Percentiles rank a stretch among this genome's conserved stretches.
These are phyloP conservation scores for Eleusine indica DNA, from an alignment of 176 grass and related monocot genomes.

Conservation along the genomic window DNA sequence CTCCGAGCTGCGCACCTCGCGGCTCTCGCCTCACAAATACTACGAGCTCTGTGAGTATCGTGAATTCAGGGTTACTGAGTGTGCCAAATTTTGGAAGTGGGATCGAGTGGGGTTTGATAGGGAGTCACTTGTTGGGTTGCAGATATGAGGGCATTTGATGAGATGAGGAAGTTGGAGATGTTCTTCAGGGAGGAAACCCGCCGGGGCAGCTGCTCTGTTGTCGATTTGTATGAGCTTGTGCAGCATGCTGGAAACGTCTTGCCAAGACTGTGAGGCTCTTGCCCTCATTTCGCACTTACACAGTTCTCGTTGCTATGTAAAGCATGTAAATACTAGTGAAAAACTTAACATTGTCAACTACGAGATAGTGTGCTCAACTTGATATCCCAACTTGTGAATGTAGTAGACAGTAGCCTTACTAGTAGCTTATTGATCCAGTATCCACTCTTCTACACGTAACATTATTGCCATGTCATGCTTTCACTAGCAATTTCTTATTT, in stretches of 20 bases:
- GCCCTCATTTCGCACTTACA: not conserved
- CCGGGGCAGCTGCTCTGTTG: slow-evolving; percentile 78
- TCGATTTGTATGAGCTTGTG: slow-evolving; percentile 94
- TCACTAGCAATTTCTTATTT: slow-evolving; percentile 17
- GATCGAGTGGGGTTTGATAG: slow-evolving; percentile 23
- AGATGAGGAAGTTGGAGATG: slow-evolving; percentile 97
- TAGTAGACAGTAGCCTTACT: not conserved
- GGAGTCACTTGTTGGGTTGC: slow-evolving; percentile 21
- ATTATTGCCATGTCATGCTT: not conserved
- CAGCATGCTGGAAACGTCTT: slow-evolving; percentile 94
- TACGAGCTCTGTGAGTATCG: slow-evolving; percentile 85
- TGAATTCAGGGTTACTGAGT: not conserved
- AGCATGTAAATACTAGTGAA: not conserved
- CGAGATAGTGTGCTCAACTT: not conserved
- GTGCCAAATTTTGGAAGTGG: slow-evolving; percentile 14
- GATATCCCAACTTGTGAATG: not conserved
- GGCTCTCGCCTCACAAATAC: slow-evolving; percentile 96
- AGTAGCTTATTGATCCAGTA: not conserved
- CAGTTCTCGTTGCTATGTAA: not conserved
- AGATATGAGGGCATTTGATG: slow-evolving; percentile 99
- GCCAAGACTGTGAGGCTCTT: slow-evolving; percentile 82
- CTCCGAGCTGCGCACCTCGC: slow-evolving; percentile 93
- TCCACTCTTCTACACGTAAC: not conserved
- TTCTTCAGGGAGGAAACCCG: slow-evolving; percentile 95
- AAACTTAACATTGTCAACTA: not conserved